These are phyloP conservation scores for Nakazawaea wyomingensis DNA, from an alignment of 805 yeast species.

Conservation along the genomic window DNA sequence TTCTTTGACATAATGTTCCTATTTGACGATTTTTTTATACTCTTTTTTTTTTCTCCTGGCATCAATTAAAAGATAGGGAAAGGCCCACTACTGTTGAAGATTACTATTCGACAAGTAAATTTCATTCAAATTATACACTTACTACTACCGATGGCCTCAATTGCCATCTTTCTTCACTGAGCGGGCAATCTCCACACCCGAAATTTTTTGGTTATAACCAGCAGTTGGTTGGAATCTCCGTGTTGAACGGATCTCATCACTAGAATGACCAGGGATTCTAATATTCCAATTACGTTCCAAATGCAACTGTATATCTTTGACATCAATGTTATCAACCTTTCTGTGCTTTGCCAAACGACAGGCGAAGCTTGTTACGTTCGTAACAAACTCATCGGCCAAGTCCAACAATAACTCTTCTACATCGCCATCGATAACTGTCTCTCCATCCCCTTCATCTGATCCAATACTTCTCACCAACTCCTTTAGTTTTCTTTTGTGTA, in stretches of 20 bases:
- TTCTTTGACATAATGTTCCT: not conserved
- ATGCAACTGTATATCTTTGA: slow-evolving; percentile 86
- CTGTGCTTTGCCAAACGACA: slow-evolving; percentile 94
- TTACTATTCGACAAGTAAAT: too few species aligned
- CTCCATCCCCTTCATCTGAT: slow-evolving; percentile 86
- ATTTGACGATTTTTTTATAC: not conserved
- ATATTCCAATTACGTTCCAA: slow-evolving; percentile 93
- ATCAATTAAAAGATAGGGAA: too few species aligned
- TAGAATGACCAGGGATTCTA: slow-evolving; percentile 86
- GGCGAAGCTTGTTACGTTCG: slow-evolving; percentile 87
- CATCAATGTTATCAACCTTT: slow-evolving; percentile 80
- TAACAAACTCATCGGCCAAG: slow-evolving; percentile 92
- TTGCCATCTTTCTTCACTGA: slow-evolving; percentile 46
- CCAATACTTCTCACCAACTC: slow-evolving; percentile 83
- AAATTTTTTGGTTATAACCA: slow-evolving; percentile 59
- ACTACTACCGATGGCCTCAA: slow-evolving; percentile 5
- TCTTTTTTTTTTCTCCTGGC: not conserved
- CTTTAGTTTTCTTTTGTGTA: slow-evolving; percentile 82
- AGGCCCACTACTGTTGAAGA: too few species aligned
- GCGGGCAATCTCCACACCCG: slow-evolving; percentile 62
- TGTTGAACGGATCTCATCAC: slow-evolving; percentile 81
- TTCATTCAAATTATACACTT: not conserved
- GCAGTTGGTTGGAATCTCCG: slow-evolving; percentile 66
- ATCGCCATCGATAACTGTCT: slow-evolving; percentile 88
- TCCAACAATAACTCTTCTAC: slow-evolving; percentile 88